Percentiles rank a stretch among this genome's conserved stretches.
These are phyloP conservation scores for Gossypium turneri DNA, from an alignment of 345 rosid genomes.

Conservation along the genomic window DNA sequence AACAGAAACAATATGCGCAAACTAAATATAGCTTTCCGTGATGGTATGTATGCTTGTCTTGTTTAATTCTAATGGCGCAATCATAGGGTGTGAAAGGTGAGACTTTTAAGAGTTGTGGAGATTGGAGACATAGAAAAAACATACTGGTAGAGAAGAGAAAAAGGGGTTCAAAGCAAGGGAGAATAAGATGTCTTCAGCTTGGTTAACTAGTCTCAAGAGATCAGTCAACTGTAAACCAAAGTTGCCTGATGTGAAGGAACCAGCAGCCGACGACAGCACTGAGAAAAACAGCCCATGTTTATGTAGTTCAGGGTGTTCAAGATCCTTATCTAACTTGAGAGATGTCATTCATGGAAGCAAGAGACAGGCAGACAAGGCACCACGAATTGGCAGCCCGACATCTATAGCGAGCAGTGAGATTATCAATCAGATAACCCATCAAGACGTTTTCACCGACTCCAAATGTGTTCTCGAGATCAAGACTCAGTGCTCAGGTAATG, in stretches of 20 bases:
- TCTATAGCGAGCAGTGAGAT: slow-evolving; percentile 37
- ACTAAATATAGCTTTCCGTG: too few species aligned
- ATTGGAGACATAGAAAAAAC: too few species aligned
- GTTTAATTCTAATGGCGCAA: neutral
- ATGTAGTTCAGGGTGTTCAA: slow-evolving; percentile 32
- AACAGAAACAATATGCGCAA: slow-evolving; percentile 1
- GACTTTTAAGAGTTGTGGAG: neutral
- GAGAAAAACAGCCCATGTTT: slow-evolving; percentile 16
- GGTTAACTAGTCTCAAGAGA: slow-evolving; percentile 44
- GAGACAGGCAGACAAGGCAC: slow-evolving; percentile 25
- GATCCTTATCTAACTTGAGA: slow-evolving; percentile 38
- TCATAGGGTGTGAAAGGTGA: neutral
- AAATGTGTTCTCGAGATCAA: slow-evolving; percentile 34
- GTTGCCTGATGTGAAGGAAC: slow-evolving; percentile 29
- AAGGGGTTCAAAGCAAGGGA: neutral
- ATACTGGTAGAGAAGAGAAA: neutral
- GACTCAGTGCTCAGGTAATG: slow-evolving; percentile 14
- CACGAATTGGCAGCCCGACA: slow-evolving; percentile 38
- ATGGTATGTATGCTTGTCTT: too few species aligned
- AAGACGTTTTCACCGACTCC: slow-evolving; percentile 29
- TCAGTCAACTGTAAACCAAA: slow-evolving; percentile 41
- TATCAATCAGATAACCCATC: slow-evolving; percentile 32
- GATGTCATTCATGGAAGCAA: slow-evolving; percentile 37
- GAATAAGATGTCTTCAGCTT: slow-evolving; percentile 34
- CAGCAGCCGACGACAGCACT: slow-evolving; percentile 16